Evolutionary conservation across 2,329 filamentous ascomycete species (phyloP).

Genomic region (Cucurbitaria berberidis): DNA sequence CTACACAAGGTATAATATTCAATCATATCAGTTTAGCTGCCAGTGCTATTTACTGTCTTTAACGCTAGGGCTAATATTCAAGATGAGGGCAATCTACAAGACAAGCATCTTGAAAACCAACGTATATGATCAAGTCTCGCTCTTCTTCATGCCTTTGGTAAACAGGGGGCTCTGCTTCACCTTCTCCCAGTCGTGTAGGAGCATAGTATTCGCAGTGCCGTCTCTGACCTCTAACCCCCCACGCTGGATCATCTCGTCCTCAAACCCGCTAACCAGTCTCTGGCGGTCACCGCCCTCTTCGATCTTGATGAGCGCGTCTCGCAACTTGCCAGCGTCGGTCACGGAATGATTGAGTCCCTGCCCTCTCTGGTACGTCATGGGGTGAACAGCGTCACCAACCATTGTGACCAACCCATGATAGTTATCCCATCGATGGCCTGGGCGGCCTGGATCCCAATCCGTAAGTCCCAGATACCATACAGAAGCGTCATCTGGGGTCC

Average conservation of each 20-base stretch:
- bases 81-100: not conserved
- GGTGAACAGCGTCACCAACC: constrained; percentile 50
- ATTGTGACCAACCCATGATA: constrained; percentile 46
- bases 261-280: constrained; percentile 48
- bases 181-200: constrained; percentile 48
- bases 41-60: too few relatives aligned
- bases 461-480: constrained; percentile 47
- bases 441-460: constrained; percentile 44
- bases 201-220: constrained; percentile 39
- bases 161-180: constrained; percentile 44
- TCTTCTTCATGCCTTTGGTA: constrained; percentile 41
- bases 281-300: constrained; percentile 28
- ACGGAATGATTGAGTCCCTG: constrained; percentile 59
- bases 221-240: constrained; percentile 43
- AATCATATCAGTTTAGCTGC: too few relatives aligned
- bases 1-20: too few relatives aligned
- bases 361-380: constrained; percentile 54
- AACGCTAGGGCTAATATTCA: not conserved
- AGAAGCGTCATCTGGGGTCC: constrained; percentile 39
- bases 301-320: constrained; percentile 39
- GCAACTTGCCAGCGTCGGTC: constrained; percentile 52
- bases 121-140: constrained; percentile 2
- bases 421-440: constrained; percentile 43
- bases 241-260: constrained; percentile 53
- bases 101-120: not conserved